Percentiles rank a stretch among this genome's conserved stretches.
Evolutionary conservation across 331 rosid genomes (phyloP).

Genomic region (Pyrus hybrid): DNA sequence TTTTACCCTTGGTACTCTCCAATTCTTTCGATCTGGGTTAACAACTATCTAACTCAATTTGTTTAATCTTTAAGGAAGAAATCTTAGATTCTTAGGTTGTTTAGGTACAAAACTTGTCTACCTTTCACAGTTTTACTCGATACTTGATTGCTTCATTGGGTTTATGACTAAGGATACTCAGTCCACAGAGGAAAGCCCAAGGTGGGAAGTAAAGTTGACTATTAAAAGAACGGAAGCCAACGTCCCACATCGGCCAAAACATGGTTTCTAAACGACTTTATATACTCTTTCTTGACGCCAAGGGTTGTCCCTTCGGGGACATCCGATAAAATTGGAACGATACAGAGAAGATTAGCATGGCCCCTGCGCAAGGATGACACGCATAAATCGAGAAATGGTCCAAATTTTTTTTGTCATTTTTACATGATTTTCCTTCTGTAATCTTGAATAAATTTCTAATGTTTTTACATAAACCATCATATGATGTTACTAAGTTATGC

Average conservation of each 20-base stretch:
- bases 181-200: not conserved
- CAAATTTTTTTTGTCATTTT: not conserved
- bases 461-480: no score
- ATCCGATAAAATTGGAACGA: not conserved
- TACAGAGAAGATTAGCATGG: not conserved
- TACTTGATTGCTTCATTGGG: not conserved
- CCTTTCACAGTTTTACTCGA: not conserved
- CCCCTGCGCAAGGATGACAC: not conserved
- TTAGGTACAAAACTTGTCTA: not conserved
- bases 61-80: no score
- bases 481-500: no score
- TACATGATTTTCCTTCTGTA: not conserved
- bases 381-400: not conserved
- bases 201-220: not conserved
- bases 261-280: not conserved
- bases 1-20: not conserved
- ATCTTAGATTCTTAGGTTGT: not conserved
- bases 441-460: no score
- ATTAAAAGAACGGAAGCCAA: not conserved
- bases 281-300: fast-evolving
- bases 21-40: not conserved
- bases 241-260: not conserved
- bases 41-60: not conserved
- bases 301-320: not conserved
- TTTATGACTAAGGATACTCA: not conserved